Evolutionary conservation across 169 alveolate genomes (phyloP), one percentile per base, ranked within the genome.

Genomic region (Cryptosporidium sp.): DNA sequence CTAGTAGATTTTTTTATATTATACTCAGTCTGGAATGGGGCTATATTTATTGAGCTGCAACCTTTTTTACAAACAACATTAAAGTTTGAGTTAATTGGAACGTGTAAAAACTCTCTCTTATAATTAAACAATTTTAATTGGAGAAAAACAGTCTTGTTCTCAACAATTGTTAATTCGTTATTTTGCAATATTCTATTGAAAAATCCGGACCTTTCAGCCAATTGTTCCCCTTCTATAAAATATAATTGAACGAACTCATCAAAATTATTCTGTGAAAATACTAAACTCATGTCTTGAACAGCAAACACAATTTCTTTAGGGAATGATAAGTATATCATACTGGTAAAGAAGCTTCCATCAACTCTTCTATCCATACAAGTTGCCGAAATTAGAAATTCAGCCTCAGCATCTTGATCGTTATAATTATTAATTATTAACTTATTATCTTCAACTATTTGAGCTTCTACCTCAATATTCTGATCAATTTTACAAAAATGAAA

Each of bases 361-460:
- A 80, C 89, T 62, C 89, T 80, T 58, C 39, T 62, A 80, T 80
- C 89, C 18, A 21, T 43, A 33, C 89, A 80, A 14, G 89, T 62
- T 43, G 23, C 16, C 2, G 84, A 45, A 70, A 70, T 45, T 3
- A 50, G n/a, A 23, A 18, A 23, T 80, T 80, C 89, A 1, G 51
- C 31, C 3, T 55, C 37, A 26, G 18, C 9, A 21, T 51, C 31
- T 1, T 39, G 59, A 16, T 35, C 33, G 14, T 80, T 50, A 41
- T 41, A 65, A 62, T 61, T 41, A 4, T 45, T 50, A 26, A 80
- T 43, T 41, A 80, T 31, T 61, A 80, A 18, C 29, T 51, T 50
- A 37, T 62, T 62, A 9, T 26, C 59, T 18, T 80, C 74, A 41
- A 61, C 1, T 45, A 80, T 43, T 37, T 31, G 71, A 41, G 86